Conservation (phyloP, 2,329 filamentous ascomycete genomes). For the Fusarium cicatricum region DNA sequence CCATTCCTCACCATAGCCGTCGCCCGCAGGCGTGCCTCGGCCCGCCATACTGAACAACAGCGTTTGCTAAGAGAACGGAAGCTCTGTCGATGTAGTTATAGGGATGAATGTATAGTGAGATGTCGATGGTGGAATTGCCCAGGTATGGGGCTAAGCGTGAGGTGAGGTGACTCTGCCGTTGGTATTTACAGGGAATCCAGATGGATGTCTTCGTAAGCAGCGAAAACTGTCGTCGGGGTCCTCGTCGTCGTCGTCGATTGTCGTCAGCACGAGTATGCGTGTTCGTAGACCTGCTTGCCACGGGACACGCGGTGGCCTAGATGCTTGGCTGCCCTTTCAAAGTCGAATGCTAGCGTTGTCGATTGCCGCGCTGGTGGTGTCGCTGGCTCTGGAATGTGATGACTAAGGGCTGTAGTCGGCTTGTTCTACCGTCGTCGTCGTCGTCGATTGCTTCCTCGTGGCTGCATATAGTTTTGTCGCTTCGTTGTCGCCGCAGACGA, state of each 20-base stretch:
- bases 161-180: constrained; percentile 26
- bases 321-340: constrained; percentile 18
- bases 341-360: constrained; percentile 31
- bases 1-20: constrained; percentile 73
- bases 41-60: constrained; percentile 48
- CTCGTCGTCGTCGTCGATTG: constrained; percentile 40
- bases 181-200: constrained; percentile 28
- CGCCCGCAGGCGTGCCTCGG: constrained; percentile 48
- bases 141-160: constrained; percentile 13
- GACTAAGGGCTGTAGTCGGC: constrained; percentile 22
- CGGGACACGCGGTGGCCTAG: constrained; percentile 36
- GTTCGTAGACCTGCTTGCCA: constrained; percentile 42
- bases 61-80: neutral
- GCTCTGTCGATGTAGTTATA: constrained; percentile 8
- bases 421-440: constrained; percentile 14
- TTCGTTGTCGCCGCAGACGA: constrained; percentile 29
- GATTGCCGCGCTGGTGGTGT: constrained; percentile 14
- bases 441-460: constrained; percentile 19
- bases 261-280: constrained; percentile 39
- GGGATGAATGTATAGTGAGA: neutral
- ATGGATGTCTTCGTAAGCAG: constrained; percentile 18
- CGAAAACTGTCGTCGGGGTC: constrained; percentile 24
- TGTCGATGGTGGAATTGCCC: constrained; percentile 23
- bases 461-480: constrained; percentile 10
- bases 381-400: constrained; percentile 14